phyloP scores from a whole-genome alignment of 2,329 filamentous ascomycete genomes.

The Penicillium sp. region DNA sequence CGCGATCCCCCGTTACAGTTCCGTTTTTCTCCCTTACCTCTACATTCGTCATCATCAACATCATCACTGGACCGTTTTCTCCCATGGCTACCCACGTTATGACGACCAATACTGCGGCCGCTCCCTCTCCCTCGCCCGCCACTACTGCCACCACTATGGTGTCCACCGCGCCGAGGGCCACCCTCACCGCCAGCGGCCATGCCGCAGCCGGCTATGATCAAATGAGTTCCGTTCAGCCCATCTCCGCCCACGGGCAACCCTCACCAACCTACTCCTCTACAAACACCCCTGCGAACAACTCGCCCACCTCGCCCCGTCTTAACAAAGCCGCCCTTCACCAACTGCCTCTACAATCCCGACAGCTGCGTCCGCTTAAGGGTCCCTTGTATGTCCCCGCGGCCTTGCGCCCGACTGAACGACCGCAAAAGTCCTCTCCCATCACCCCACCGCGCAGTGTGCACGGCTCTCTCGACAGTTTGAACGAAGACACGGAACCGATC shows the following conservation, averaged over 20 bases:
- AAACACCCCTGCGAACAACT: conserved; percentile 49
- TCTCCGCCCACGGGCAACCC: conserved; percentile 39
- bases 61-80: not conserved
- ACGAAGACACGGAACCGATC: conserved; percentile 32
- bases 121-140: conserved; percentile 8
- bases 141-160: conserved; percentile 14
- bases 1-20: not conserved
- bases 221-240: conserved; percentile 8
- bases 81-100: conserved; percentile 31
- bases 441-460: conserved; percentile 51
- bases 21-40: not conserved
- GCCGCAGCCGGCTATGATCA: conserved; percentile 15
- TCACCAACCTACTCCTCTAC: conserved; percentile 46
- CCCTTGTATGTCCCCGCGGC: conserved; percentile 60
- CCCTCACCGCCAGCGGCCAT: not conserved
- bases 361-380: conserved; percentile 54
- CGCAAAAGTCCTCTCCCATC: conserved; percentile 39
- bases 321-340: conserved; percentile 32
- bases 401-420: conserved; percentile 54
- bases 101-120: conserved; percentile 6
- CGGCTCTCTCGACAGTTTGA: conserved; percentile 48
- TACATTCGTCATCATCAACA: not conserved
- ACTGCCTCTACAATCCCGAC: conserved; percentile 45
- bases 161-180: not conserved
- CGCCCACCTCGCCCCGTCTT: conserved; percentile 47